Evolutionary conservation across 306 rosid genomes (phyloP).

Genomic region (Sesbania bispinosa): DNA sequence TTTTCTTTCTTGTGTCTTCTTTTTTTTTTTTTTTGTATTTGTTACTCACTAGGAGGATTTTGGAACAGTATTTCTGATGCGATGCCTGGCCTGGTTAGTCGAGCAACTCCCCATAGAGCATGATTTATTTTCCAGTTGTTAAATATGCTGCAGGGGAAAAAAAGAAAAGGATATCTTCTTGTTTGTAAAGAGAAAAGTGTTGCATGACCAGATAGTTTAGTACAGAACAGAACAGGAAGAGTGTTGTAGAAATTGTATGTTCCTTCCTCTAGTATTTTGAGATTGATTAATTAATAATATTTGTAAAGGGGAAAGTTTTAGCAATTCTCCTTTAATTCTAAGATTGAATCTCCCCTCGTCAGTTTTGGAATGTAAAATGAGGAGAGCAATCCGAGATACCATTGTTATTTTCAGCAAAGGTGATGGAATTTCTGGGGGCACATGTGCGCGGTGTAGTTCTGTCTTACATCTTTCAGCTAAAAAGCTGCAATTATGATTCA

Average conservation of each 20-base stretch:
- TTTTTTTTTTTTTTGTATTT: too few relatives aligned
- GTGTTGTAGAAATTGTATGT: conserved; percentile 34
- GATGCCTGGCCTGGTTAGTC: too few relatives aligned
- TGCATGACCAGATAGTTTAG: conserved; percentile 21
- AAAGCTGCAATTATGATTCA: conserved; percentile 4
- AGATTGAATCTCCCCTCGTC: not conserved
- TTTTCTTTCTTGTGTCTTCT: not conserved
- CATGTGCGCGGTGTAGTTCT: too few relatives aligned
- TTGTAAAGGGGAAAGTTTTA: conserved; percentile 37
- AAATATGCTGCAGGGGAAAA: too few relatives aligned
- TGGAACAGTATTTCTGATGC: too few relatives aligned
- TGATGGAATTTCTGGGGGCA: too few relatives aligned
- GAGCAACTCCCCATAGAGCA: too few relatives aligned
- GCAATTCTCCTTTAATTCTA: conserved; percentile 27
- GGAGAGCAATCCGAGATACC: too few relatives aligned
- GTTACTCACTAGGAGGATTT: too few relatives aligned
- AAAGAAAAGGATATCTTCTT: not conserved
- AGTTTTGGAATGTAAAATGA: not conserved
- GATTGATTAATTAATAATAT: conserved; percentile 42
- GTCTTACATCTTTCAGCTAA: not conserved
- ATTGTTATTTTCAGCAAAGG: not conserved
- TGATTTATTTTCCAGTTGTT: conserved; percentile 33
- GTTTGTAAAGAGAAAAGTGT: conserved; percentile 30
- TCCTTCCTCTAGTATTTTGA: conserved; percentile 27
- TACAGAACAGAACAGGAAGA: conserved; percentile 28